Percentiles rank a stretch among this genome's conserved stretches.
These are phyloP conservation scores for barley (Hordeum vulgare) DNA, from an alignment of 176 grass and related monocot species.

Conservation along the genomic window DNA sequence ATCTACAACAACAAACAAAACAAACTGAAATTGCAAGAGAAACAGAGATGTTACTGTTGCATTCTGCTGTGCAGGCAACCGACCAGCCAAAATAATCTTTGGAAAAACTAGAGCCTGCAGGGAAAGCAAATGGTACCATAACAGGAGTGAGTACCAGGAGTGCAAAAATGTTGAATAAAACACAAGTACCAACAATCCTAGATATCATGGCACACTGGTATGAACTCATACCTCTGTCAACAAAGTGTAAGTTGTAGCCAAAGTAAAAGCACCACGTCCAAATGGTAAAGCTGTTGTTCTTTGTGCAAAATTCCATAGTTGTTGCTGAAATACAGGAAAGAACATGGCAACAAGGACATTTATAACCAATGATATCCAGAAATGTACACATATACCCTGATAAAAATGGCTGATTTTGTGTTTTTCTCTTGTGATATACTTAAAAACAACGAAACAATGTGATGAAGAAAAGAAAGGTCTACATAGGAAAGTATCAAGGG, in stretches of 20 bases:
- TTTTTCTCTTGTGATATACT: not conserved
- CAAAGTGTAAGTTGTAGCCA: slow-evolving; percentile 89
- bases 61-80: slow-evolving; percentile 93
- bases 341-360: not conserved
- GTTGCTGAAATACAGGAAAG: slow-evolving; percentile 55
- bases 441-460: slow-evolving; percentile 7
- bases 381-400: not conserved
- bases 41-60: slow-evolving; percentile 54
- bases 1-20: slow-evolving; percentile 1
- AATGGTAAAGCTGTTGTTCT: slow-evolving; percentile 95
- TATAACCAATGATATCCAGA: not conserved
- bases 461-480: not conserved
- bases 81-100: slow-evolving; percentile 90
- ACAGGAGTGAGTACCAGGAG: not conserved
- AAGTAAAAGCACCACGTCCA: slow-evolving; percentile 90
- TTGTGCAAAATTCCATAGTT: slow-evolving; percentile 97
- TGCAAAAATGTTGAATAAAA: slow-evolving; percentile 15
- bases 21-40: slow-evolving; percentile 1
- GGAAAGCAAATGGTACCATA: slow-evolving; percentile 23
- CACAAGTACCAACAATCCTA: slow-evolving; percentile 21
- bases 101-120: slow-evolving; percentile 78
- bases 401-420: not conserved
- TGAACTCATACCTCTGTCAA: slow-evolving; percentile 71
- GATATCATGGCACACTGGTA: slow-evolving; percentile 12
- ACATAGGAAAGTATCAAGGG: not conserved